Conservation (phyloP, 805 yeast species). For the Maudiozyma turicensis region DNA sequence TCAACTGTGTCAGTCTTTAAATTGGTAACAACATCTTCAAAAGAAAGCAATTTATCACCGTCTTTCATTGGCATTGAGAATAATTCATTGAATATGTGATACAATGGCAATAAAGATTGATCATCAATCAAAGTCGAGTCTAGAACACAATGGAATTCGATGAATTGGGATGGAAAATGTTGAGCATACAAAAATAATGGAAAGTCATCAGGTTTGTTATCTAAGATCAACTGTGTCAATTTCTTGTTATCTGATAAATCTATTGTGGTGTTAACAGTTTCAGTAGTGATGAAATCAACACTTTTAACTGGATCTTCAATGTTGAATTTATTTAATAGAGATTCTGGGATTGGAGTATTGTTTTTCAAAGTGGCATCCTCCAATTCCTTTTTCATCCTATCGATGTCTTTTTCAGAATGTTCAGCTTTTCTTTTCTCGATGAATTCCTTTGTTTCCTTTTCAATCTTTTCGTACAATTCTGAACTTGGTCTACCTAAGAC, state of each 20-base stretch:
- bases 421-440: constrained; percentile 39
- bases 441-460: constrained; percentile 41
- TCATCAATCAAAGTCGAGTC: constrained; percentile 40
- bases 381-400: constrained; percentile 40
- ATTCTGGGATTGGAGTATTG: constrained; percentile 68
- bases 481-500: constrained; percentile 61
- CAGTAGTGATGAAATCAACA: constrained; percentile 58
- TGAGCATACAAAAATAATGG: constrained; percentile 74
- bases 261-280: constrained; percentile 34
- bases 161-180: constrained; percentile 68
- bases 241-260: constrained; percentile 11
- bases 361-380: constrained; percentile 57
- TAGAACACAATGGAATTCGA: constrained; percentile 56
- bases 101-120: constrained; percentile 47
- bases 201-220: constrained; percentile 36
- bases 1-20: constrained; percentile 67
- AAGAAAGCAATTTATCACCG: constrained; percentile 45
- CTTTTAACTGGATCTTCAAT: constrained; percentile 66
- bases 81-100: constrained; percentile 55
- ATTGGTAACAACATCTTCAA: constrained; percentile 65
- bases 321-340: constrained; percentile 49
- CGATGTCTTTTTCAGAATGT: constrained; percentile 54
- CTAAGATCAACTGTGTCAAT: constrained; percentile 11
- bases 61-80: constrained; percentile 66
- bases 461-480: constrained; percentile 42